Percentiles rank a stretch among this genome's conserved stretches.
Evolutionary conservation across 2,329 filamentous ascomycete genomes (phyloP).

Genomic region (Pseudopyrenochaeta lycopersici): DNA sequence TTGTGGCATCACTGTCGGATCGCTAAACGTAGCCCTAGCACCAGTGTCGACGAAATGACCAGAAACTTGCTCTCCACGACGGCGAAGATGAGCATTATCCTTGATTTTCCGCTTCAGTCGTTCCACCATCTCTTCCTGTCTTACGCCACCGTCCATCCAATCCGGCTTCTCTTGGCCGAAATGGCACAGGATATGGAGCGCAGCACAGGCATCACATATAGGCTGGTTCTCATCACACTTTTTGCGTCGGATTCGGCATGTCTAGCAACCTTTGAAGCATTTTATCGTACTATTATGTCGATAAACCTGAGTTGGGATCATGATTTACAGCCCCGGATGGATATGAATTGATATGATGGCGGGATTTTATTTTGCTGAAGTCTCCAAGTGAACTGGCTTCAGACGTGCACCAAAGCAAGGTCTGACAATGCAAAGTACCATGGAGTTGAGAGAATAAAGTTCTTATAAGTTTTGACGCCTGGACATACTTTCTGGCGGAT

Average conservation of each 20-base stretch:
- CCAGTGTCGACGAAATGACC: background rate
- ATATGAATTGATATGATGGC: no score
- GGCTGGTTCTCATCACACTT: slow-evolving; percentile 64
- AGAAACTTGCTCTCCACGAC: background rate
- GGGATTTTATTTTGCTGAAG: no score
- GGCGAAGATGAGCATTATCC: slow-evolving; percentile 59
- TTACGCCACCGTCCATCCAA: slow-evolving; percentile 41
- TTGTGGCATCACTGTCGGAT: background rate
- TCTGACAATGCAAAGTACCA: no score
- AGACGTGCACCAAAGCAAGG: no score
- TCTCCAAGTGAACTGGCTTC: no score
- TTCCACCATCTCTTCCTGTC: slow-evolving; percentile 62
- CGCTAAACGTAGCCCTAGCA: background rate
- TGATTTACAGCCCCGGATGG: no score
- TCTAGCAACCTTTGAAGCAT: slow-evolving; percentile 62
- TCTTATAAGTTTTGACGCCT: no score
- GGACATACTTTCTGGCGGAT: no score
- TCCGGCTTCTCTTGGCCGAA: slow-evolving; percentile 57
- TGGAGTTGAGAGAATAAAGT: no score
- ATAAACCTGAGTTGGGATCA: no score
- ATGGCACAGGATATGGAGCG: slow-evolving; percentile 66
- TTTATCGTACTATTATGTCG: background rate
- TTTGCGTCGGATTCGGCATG: slow-evolving; percentile 67
- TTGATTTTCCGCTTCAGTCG: slow-evolving; percentile 67
- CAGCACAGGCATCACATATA: slow-evolving; percentile 60